Base-by-base conservation (phyloP, 2,329 filamentous ascomycete species). In the Pestalotiopsis sp. region DNA sequence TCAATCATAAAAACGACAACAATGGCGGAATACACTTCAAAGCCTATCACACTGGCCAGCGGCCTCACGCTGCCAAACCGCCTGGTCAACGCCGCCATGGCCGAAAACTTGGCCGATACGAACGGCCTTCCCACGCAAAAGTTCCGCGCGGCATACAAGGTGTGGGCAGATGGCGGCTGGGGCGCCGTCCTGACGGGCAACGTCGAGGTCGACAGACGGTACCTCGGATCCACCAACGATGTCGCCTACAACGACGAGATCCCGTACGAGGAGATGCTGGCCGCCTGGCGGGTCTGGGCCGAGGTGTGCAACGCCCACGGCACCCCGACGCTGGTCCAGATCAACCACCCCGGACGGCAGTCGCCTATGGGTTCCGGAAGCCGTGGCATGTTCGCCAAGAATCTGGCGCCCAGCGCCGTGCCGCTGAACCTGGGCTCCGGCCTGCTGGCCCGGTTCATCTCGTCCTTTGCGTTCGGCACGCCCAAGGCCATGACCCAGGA, bases 21-120 rank as follows among this genome's bases (percentile, higher is more conserved):
- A 35, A 68, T 68, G 66, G 22, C 68, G 70, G 40, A 70, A 35
- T 20, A 58, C 9, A 44, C 59, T 24, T 52, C 52, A 14, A 26
- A 55, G 2, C 81, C 85, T 0, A 72, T 87, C 17, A 85, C 58
- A 9, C 52, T 69, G 62, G 39, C 20, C 57, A 87, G 85, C 73
- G 88, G 88, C 1, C 78, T 90, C 30, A 81, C 79, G 0, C 74
- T 89, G 2, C 84, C 85, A 2, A 89, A 89, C 71, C 83, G 87
- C 4, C 79, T 90, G 1, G 79, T 75, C 58, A 81, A 85, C 70
- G 80, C 86, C 58, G 84, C 87, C 39, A 81, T 88, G 78, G 81
- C 84, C 4, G 83, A 87, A 70, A 70, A 70, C 4, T 75, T 84
- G 73, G 78, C 80, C 30, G 78, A 81, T 70, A 69, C 64, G 40